Conservation (phyloP, 1,284 basidiomycete genomes). For the Tilletia setariae region DNA sequence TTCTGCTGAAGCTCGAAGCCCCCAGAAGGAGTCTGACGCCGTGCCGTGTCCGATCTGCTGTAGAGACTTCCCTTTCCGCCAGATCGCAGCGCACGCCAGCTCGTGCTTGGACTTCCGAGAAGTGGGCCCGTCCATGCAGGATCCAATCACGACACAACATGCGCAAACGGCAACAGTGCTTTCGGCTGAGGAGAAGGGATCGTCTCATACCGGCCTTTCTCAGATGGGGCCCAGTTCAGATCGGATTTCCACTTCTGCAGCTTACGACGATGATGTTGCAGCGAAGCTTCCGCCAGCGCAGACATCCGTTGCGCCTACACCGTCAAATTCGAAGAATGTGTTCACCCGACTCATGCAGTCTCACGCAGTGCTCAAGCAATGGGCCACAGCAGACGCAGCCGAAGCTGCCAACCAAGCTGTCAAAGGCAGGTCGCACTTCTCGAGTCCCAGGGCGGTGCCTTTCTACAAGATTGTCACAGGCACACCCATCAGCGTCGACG, state of each 20-base stretch:
- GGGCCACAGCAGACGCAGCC: constrained; percentile 30
- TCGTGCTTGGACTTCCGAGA: constrained; percentile 26
- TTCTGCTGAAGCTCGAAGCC: not conserved
- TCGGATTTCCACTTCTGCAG: no score
- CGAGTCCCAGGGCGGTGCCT: constrained; percentile 24
- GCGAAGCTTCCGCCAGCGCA: no score
- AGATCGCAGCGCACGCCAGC: constrained; percentile 34
- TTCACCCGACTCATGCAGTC: constrained; percentile 43
- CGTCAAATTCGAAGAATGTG: constrained; percentile 16
- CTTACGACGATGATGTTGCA: no score
- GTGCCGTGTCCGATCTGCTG: constrained; percentile 30
- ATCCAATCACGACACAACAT: no score
- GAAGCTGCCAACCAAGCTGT: not conserved
- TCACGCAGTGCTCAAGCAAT: constrained; percentile 41
- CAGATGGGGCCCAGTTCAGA: no score
- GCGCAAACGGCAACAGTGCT: no score
- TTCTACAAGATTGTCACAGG: constrained; percentile 70
- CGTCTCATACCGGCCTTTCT: no score
- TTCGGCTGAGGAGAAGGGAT: no score
- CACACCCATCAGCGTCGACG: constrained; percentile 95
- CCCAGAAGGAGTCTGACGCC: not conserved
- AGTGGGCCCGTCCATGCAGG: constrained; percentile 6
- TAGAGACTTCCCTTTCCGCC: constrained; percentile 27
- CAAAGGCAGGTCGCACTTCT: not conserved
- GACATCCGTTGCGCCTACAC: not conserved